These are phyloP conservation scores for Cornus florida DNA, from an alignment of 148 eudicot genomes.

Conservation along the genomic window DNA sequence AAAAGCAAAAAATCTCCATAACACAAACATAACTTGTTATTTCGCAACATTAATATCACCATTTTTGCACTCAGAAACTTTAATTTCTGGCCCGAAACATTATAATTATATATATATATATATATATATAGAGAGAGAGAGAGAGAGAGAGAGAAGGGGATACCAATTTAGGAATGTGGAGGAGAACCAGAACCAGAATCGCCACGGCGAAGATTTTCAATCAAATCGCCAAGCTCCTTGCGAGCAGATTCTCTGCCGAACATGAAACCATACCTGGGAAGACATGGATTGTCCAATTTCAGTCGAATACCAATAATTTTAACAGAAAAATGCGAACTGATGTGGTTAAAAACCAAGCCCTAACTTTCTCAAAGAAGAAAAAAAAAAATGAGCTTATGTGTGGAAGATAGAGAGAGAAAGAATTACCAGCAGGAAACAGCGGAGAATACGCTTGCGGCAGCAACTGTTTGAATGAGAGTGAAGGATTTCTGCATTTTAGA, in stretches of 20 bases:
- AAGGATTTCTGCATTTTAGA: constrained; percentile 56
- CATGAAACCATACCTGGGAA: constrained; percentile 67
- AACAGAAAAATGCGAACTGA: neutral
- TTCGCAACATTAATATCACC: neutral
- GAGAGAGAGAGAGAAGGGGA: neutral
- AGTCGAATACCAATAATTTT: neutral
- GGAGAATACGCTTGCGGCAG: constrained; percentile 79
- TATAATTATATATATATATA: neutral
- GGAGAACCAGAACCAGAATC: neutral
- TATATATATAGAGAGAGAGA: constrained; percentile 1
- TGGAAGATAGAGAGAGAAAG: neutral
- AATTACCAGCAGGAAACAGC: constrained; percentile 75
- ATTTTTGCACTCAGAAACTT: neutral
- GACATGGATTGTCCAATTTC: neutral
- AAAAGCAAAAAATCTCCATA: neutral
- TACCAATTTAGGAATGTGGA: neutral
- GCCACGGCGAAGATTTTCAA: constrained; percentile 52
- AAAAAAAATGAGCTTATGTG: neutral
- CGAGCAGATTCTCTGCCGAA: constrained; percentile 72
- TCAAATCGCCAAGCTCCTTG: constrained; percentile 59
- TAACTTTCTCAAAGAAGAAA: neutral
- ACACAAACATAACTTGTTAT: too few species aligned
- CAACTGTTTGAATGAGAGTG: constrained; percentile 76
- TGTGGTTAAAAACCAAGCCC: neutral
- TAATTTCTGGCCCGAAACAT: neutral